These are phyloP conservation scores for Asclepias syriaca DNA, from an alignment of 257 asterid genomes.

Conservation along the genomic window DNA sequence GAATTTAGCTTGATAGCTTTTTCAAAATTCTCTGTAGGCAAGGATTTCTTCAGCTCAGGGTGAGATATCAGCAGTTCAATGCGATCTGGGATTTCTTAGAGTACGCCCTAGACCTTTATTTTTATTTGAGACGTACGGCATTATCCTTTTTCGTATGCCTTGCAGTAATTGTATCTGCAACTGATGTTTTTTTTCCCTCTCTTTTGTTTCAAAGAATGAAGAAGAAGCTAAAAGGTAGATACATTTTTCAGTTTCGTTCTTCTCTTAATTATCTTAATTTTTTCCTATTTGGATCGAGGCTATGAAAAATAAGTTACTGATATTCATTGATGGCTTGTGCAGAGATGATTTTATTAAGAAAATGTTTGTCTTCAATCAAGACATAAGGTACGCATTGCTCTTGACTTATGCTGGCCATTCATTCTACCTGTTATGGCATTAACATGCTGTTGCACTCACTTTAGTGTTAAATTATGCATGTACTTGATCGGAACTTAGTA, in stretches of 20 bases:
- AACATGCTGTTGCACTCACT: background rate
- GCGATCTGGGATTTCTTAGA: slow-evolving; percentile 50
- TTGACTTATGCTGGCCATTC: background rate
- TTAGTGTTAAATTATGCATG: background rate
- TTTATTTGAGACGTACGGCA: background rate
- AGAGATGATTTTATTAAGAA: slow-evolving; percentile 62
- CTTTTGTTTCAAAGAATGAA: slow-evolving; percentile 40
- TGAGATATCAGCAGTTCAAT: slow-evolving; percentile 45
- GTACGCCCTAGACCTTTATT: slow-evolving; percentile 21
- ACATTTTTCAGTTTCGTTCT: background rate
- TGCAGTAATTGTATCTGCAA: slow-evolving; percentile 1
- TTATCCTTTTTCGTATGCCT: background rate
- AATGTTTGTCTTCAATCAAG: slow-evolving; percentile 64
- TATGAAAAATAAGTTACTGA: background rate
- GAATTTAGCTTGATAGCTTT: background rate
- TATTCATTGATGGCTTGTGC: slow-evolving; percentile 22
- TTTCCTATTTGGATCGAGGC: background rate
- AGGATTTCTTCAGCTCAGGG: slow-evolving; percentile 48
- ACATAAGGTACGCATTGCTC: slow-evolving; percentile 45
- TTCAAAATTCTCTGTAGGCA: slow-evolving; percentile 33
- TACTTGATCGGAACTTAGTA: background rate
- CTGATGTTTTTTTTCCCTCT: background rate
- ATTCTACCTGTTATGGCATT: background rate
- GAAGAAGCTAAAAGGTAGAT: slow-evolving; percentile 62
- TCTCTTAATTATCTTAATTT: background rate